These are phyloP conservation scores for Leishmania major DNA, from an alignment of 208 protist genomes.

Conservation along the genomic window DNA sequence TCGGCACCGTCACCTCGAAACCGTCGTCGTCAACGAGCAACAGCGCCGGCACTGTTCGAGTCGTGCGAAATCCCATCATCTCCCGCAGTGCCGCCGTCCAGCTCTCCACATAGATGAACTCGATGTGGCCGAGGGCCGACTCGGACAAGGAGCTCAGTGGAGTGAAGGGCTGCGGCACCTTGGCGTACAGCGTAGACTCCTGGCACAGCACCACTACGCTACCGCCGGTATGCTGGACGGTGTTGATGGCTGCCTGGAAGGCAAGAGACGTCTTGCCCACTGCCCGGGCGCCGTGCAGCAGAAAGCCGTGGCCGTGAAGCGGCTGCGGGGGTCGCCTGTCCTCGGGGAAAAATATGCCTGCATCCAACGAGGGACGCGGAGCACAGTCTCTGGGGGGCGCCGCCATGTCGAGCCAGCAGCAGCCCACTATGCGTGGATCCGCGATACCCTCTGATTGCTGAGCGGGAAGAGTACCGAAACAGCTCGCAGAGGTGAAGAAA, in stretches of 20 bases:
- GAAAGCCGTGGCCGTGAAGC: slow-evolving; percentile 47
- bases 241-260: slow-evolving; percentile 68
- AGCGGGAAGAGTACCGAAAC: not conserved
- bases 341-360: slow-evolving; percentile 26
- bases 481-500: not conserved
- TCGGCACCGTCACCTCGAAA: slow-evolving; percentile 26
- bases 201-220: slow-evolving; percentile 56
- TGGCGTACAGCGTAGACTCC: slow-evolving; percentile 48
- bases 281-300: slow-evolving; percentile 48
- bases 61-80: slow-evolving; percentile 36
- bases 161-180: slow-evolving; percentile 67
- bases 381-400: not conserved
- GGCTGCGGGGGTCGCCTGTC: slow-evolving; percentile 20
- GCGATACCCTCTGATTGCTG: not conserved
- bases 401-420: not conserved
- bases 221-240: slow-evolving; percentile 18
- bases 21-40: slow-evolving; percentile 64
- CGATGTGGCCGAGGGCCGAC: slow-evolving; percentile 44
- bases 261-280: slow-evolving; percentile 71
- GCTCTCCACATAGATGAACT: slow-evolving; percentile 58
- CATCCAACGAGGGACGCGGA: slow-evolving; percentile 11
- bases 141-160: slow-evolving; percentile 40
- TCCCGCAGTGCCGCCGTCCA: slow-evolving; percentile 39
- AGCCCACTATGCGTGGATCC: not conserved
- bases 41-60: slow-evolving; percentile 35